These are phyloP conservation scores for Oryza meyeriana DNA, from an alignment of 176 grass and related monocot species.

Conservation along the genomic window DNA sequence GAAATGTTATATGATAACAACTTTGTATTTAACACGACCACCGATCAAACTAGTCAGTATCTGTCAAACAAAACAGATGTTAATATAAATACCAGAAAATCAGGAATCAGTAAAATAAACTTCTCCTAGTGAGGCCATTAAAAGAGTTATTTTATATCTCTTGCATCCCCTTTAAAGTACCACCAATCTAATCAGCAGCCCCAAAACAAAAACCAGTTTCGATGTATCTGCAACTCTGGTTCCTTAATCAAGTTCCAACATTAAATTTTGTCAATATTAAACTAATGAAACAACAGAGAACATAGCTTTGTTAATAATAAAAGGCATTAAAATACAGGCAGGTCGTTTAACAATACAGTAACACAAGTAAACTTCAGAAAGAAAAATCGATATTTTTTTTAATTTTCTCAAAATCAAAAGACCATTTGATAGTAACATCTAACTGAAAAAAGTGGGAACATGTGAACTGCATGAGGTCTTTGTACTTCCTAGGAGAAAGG, in stretches of 20 bases:
- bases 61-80: conserved; percentile 31
- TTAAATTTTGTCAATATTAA: neutral
- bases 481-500: conserved; percentile 20
- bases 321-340: neutral
- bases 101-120: conserved; percentile 5
- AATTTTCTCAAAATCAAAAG: conserved; percentile 14
- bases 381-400: neutral
- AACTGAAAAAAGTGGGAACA: conserved; percentile 44
- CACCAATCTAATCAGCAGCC: neutral
- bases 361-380: neutral
- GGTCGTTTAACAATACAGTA: neutral
- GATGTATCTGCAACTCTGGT: neutral
- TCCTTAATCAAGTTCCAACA: conserved; percentile 3
- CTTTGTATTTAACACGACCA: neutral
- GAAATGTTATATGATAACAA: neutral
- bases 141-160: conserved; percentile 21
- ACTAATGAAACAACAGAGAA: neutral
- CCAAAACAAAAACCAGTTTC: neutral
- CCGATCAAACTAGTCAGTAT: conserved; percentile 21
- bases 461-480: conserved; percentile 27
- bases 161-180: conserved; percentile 6
- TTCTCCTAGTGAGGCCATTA: neutral
- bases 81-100: conserved; percentile 29
- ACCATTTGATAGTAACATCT: conserved; percentile 38
- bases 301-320: conserved; percentile 4